phyloP scores from a whole-genome alignment of 2,329 filamentous ascomycete species.

The Amauroascus niger region DNA sequence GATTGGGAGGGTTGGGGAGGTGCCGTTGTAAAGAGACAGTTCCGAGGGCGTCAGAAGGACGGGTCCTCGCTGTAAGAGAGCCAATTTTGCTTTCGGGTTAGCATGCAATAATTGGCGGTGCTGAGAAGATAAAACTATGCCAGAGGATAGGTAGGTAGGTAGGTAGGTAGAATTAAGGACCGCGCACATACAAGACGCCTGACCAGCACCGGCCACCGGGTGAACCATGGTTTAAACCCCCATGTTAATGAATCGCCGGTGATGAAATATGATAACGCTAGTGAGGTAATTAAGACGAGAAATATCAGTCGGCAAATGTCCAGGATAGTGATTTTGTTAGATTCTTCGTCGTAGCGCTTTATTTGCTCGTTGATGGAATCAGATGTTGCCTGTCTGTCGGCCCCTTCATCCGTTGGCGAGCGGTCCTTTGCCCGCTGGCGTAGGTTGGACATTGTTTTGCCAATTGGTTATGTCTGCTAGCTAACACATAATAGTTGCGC shows the following conservation, averaged over 20 bases:
- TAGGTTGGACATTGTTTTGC: neutral
- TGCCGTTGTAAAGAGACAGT: slow-evolving; percentile 67
- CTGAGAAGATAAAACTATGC: neutral
- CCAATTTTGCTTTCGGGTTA: neutral
- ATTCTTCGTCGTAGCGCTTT: slow-evolving; percentile 11
- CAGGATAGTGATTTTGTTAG: slow-evolving; percentile 13
- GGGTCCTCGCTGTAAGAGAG: slow-evolving; percentile 43
- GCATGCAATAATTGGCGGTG: no score
- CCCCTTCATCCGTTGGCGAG: neutral
- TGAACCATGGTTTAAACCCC: slow-evolving; percentile 56
- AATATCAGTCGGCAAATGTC: slow-evolving; percentile 17
- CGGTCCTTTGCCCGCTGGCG: slow-evolving; percentile 2
- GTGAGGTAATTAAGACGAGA: slow-evolving; percentile 11
- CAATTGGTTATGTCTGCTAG: neutral
- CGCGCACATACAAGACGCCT: slow-evolving; percentile 47
- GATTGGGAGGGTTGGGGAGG: slow-evolving; percentile 62
- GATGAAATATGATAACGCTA: slow-evolving; percentile 63
- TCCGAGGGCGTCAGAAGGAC: slow-evolving; percentile 63
- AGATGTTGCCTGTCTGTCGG: neutral
- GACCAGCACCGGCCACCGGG: slow-evolving; percentile 49
- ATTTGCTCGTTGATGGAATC: slow-evolving; percentile 1
- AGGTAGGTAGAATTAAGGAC: neutral
- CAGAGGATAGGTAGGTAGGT: neutral
- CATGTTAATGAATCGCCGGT: slow-evolving; percentile 62
- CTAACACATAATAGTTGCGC: neutral